phyloP scores from a whole-genome alignment of 331 rosid genomes.

The Quercus tomentella region DNA sequence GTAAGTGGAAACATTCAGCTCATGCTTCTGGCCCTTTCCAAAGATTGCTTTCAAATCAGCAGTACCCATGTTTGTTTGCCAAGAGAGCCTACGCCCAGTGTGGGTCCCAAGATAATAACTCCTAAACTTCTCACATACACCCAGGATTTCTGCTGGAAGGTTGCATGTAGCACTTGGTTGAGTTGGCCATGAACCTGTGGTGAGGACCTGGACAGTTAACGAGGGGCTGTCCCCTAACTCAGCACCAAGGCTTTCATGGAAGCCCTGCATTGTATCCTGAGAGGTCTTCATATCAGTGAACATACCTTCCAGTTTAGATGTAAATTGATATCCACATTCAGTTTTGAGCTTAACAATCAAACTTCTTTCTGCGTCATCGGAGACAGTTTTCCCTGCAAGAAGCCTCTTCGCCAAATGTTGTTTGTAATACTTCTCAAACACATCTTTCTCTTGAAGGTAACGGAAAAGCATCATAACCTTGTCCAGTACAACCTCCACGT shows the following conservation, averaged over 20 bases:
- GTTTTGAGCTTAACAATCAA: slow-evolving; percentile 94
- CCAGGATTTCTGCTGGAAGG: slow-evolving; percentile 74
- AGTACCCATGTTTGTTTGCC: slow-evolving; percentile 96
- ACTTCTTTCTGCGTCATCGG: slow-evolving; percentile 94
- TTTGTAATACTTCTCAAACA: slow-evolving; percentile 86
- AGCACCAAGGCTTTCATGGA: slow-evolving; percentile 47
- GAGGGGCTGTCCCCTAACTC: slow-evolving; percentile 72
- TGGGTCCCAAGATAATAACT: slow-evolving; percentile 85
- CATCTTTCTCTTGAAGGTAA: slow-evolving; percentile 93
- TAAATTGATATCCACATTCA: slow-evolving; percentile 94
- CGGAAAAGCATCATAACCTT: slow-evolving; percentile 97
- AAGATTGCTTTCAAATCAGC: slow-evolving; percentile 83
- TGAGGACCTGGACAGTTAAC: slow-evolving; percentile 77
- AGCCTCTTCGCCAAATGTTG: slow-evolving; percentile 96
- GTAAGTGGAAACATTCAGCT: slow-evolving; percentile 81
- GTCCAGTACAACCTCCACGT: slow-evolving; percentile 79
- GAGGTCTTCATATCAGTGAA: slow-evolving; percentile 98
- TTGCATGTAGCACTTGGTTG: slow-evolving; percentile 81
- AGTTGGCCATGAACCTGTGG: slow-evolving; percentile 99
- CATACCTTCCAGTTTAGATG: slow-evolving; percentile 94
- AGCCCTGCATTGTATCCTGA: slow-evolving; percentile 78
- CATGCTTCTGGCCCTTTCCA: slow-evolving; percentile 91
- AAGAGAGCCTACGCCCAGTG: slow-evolving; percentile 88
- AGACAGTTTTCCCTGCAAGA: slow-evolving; percentile 81
- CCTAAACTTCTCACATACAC: slow-evolving; percentile 69